Percentiles rank a stretch among this genome's conserved stretches.
Conservation (phyloP, 139 green algal genomes). For the Ettlia oleoabundans region DNA sequence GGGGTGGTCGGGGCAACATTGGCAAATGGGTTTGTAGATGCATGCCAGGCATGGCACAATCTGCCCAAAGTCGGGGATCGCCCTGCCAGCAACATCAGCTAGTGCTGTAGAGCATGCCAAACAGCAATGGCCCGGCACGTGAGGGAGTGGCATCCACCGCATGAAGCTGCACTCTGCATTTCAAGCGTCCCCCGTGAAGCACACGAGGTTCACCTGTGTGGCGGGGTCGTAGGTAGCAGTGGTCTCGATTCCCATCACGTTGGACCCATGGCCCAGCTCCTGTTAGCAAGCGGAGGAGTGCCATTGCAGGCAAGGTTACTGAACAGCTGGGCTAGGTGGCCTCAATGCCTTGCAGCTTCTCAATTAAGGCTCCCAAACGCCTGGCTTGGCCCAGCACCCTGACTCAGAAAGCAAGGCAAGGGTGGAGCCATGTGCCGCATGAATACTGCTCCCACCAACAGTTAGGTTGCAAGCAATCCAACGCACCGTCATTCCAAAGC, state of each 20-base stretch:
- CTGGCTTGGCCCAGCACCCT: not conserved
- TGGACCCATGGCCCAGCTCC: constrained; percentile 75
- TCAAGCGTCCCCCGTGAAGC: too few relatives aligned
- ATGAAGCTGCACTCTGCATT: too few relatives aligned
- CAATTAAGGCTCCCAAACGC: not conserved
- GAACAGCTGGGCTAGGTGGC: not conserved
- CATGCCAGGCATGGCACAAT: not conserved
- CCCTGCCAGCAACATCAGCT: too few relatives aligned
- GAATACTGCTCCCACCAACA: too few relatives aligned
- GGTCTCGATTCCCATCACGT: constrained; percentile 94
- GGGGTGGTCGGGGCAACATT: not conserved
- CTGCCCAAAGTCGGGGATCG: not conserved
- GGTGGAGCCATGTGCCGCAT: too few relatives aligned
- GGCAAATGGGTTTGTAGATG: not conserved
- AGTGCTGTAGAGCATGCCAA: too few relatives aligned
- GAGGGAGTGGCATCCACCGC: too few relatives aligned
- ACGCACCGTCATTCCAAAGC: constrained; percentile 84
- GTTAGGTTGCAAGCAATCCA: too few relatives aligned
- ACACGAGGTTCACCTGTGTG: constrained; percentile 15
- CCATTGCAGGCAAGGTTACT: not conserved
- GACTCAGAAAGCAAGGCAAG: too few relatives aligned
- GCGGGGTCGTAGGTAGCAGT: constrained; percentile 40
- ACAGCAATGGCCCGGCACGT: too few relatives aligned
- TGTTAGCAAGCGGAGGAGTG: not conserved
- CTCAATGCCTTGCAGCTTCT: not conserved